Evolutionary conservation across 1,284 basidiomycete genomes (phyloP).

Genomic region (Ganoderma leucocontextum): DNA sequence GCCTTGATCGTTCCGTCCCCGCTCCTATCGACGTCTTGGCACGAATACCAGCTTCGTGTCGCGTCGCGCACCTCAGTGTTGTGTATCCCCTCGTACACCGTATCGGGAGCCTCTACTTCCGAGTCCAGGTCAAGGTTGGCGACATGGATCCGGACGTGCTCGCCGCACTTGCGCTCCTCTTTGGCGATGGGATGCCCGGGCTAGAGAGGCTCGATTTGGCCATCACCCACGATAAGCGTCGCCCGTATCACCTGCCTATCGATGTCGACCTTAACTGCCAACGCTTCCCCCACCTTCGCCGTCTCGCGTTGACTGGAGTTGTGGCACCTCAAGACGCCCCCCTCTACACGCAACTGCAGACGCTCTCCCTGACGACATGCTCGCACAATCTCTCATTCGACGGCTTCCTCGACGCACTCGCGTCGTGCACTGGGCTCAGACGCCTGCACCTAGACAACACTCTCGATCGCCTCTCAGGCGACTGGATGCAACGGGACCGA

Average conservation of each 20-base stretch:
- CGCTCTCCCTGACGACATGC: neutral
- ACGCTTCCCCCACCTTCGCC: neutral
- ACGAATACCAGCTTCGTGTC: neutral
- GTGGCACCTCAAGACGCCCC: neutral
- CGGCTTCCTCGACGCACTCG: neutral
- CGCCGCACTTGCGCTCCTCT: neutral
- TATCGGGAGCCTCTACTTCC: no score
- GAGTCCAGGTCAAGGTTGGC: no score
- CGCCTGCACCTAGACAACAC: neutral
- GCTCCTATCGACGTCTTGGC: neutral
- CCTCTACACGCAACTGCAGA: neutral
- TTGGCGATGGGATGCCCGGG: neutral
- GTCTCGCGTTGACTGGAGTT: neutral
- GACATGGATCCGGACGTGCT: no score
- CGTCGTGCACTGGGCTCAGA: neutral
- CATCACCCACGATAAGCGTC: neutral
- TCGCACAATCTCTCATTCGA: neutral
- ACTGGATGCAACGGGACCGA: neutral
- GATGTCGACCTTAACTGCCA: neutral
- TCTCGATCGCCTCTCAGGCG: neutral
- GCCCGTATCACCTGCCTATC: neutral
- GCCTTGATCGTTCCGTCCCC: neutral
- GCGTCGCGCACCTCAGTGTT: neutral
- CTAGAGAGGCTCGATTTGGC: neutral
- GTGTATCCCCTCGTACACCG: neutral